Percentiles rank a stretch among this genome's conserved stretches.
phyloP scores from a whole-genome alignment of 129 eudicot species.

The Lonicera japonica region DNA sequence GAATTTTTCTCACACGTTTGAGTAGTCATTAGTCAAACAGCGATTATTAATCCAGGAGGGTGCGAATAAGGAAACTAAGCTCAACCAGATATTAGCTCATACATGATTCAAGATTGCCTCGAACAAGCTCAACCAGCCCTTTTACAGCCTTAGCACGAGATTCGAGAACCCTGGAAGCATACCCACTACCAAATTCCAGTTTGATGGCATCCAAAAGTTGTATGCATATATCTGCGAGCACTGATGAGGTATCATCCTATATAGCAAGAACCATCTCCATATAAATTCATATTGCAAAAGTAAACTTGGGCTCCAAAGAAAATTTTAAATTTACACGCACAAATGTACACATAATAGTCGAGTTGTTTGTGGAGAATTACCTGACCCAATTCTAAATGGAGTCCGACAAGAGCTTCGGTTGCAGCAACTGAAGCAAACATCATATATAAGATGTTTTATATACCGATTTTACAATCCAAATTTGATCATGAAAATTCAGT shows the following conservation, averaged over 20 bases:
- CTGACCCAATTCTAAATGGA: constrained; percentile 57
- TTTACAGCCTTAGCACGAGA: constrained; percentile 59
- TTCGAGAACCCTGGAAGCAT: constrained; percentile 31
- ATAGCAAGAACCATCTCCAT: constrained; percentile 21
- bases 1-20: too few species aligned
- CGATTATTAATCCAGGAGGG: too few species aligned
- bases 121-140: constrained; percentile 65
- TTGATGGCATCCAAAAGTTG: constrained; percentile 37
- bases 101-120: constrained; percentile 65
- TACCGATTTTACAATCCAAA: background rate
- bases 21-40: too few species aligned
- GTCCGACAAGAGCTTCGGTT: constrained; percentile 67
- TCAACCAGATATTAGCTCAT: constrained; percentile 3
- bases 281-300: background rate
- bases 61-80: background rate
- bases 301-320: background rate
- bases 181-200: constrained; percentile 26
- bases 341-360: background rate
- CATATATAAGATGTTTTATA: background rate
- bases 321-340: background rate
- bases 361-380: constrained; percentile 25
- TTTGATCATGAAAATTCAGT: background rate
- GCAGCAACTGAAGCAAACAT: constrained; percentile 58
- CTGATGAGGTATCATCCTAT: constrained; percentile 81
- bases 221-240: constrained; percentile 46